phyloP scores from a whole-genome alignment of 805 yeast genomes.

The Ogataea saltuana region DNA sequence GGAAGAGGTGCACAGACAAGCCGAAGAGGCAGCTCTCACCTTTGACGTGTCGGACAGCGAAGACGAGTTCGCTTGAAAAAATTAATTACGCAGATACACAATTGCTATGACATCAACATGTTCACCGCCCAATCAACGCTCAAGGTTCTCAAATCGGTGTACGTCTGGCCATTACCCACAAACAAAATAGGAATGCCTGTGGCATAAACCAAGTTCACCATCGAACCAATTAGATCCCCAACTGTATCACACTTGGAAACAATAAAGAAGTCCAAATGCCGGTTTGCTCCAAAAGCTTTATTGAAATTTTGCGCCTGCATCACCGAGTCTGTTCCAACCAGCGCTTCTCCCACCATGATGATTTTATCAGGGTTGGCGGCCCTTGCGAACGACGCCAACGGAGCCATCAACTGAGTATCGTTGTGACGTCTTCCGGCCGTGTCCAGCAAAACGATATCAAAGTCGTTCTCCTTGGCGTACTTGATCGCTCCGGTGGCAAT shows the following conservation, averaged over 20 bases:
- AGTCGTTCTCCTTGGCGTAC: constrained; percentile 65
- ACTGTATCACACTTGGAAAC: constrained; percentile 96
- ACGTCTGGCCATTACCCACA: constrained; percentile 96
- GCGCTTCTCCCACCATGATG: constrained; percentile 98
- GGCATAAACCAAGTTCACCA: constrained; percentile 96
- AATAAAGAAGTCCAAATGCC: constrained; percentile 85
- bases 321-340: constrained; percentile 96
- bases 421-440: constrained; percentile 98
- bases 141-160: constrained; percentile 87
- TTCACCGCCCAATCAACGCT: constrained; percentile 93
- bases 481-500: constrained; percentile 91
- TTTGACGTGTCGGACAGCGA: constrained; percentile 43
- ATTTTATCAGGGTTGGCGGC: constrained; percentile 95
- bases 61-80: constrained; percentile 29
- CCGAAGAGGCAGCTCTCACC: constrained; percentile 51
- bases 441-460: constrained; percentile 88
- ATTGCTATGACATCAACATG: constrained; percentile 61
- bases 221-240: constrained; percentile 92
- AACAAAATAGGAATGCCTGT: constrained; percentile 94
- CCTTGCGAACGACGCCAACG: constrained; percentile 89
- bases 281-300: constrained; percentile 82
- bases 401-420: constrained; percentile 93
- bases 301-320: constrained; percentile 93
- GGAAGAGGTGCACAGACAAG: constrained; percentile 66
- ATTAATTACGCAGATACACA: background rate